Conservation (phyloP, 306 rosid species). For the Dalbergia cochinchinensis region DNA sequence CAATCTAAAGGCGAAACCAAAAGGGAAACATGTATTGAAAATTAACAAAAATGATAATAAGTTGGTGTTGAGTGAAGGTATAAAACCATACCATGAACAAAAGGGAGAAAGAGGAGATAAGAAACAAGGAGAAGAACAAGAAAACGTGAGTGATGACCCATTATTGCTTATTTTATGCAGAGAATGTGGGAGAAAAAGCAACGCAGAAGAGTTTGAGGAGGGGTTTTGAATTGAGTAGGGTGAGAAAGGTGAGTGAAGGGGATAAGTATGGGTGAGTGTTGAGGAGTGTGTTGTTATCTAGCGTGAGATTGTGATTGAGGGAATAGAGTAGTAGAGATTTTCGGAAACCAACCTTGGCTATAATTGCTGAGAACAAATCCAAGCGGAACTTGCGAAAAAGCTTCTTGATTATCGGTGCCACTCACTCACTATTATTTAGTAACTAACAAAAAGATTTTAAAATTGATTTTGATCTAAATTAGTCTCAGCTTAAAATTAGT, state of each 20-base stretch:
- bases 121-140: slow-evolving; percentile 56
- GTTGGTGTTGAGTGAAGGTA: too few relatives aligned
- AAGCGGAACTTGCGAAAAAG: slow-evolving; percentile 13
- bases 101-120: slow-evolving; percentile 58
- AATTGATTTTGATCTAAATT: too few relatives aligned
- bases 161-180: slow-evolving; percentile 17
- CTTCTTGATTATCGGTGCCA: slow-evolving; percentile 4
- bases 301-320: slow-evolving; percentile 2
- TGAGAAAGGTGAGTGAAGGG: neutral
- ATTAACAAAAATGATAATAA: neutral
- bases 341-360: slow-evolving; percentile 51
- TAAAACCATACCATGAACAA: slow-evolving; percentile 50
- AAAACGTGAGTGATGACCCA: slow-evolving; percentile 66
- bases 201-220: neutral
- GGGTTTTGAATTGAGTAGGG: neutral
- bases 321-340: neutral
- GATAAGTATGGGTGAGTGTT: neutral
- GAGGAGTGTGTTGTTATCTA: neutral
- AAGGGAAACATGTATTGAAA: neutral
- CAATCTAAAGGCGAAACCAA: neutral
- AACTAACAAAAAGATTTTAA: too few relatives aligned
- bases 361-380: slow-evolving; percentile 42
- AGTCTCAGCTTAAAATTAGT: too few relatives aligned
- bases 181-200: neutral
- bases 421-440: neutral